These are phyloP conservation scores for Nematodospora valgi DNA, from an alignment of 805 yeast species.

Conservation along the genomic window DNA sequence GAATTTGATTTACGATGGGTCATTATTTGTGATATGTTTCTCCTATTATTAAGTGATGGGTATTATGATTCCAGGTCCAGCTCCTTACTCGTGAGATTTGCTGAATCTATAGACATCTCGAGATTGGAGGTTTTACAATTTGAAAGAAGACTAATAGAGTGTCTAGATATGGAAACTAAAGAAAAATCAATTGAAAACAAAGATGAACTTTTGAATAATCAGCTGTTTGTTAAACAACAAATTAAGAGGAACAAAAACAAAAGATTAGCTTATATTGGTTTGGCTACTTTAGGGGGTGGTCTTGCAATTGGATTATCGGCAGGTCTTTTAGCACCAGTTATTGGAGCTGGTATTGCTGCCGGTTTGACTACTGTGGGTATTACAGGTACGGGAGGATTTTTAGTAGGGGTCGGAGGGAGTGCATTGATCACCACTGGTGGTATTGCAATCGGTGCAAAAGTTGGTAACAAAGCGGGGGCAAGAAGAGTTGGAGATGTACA, in stretches of 20 bases:
- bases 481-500: slow-evolving; percentile 86
- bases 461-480: slow-evolving; percentile 82
- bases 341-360: slow-evolving; percentile 98
- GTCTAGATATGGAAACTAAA: slow-evolving; percentile 73
- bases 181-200: slow-evolving; percentile 54
- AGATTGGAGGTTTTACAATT: slow-evolving; percentile 79
- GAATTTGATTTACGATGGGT: slow-evolving; percentile 84
- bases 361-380: slow-evolving; percentile 94
- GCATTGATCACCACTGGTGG: slow-evolving; percentile 91
- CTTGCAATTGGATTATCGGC: slow-evolving; percentile 92
- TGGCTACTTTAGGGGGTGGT: slow-evolving; percentile 96
- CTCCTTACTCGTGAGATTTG: slow-evolving; percentile 68
- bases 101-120: slow-evolving; percentile 53
- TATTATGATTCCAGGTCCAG: slow-evolving; percentile 88
- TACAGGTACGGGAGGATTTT: slow-evolving; percentile 85
- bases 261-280: slow-evolving; percentile 81
- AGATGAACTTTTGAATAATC: slow-evolving; percentile 73
- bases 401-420: slow-evolving; percentile 97
- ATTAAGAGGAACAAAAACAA: slow-evolving; percentile 61
- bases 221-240: slow-evolving; percentile 67
- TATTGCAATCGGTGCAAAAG: slow-evolving; percentile 84
- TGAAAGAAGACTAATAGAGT: slow-evolving; percentile 86
- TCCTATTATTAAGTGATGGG: slow-evolving; percentile 76
- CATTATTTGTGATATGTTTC: slow-evolving; percentile 82
- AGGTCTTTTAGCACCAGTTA: slow-evolving; percentile 94